These are phyloP conservation scores for Phytophthora sansomeana DNA, from an alignment of 352 stramenopile genomes.

Conservation along the genomic window DNA sequence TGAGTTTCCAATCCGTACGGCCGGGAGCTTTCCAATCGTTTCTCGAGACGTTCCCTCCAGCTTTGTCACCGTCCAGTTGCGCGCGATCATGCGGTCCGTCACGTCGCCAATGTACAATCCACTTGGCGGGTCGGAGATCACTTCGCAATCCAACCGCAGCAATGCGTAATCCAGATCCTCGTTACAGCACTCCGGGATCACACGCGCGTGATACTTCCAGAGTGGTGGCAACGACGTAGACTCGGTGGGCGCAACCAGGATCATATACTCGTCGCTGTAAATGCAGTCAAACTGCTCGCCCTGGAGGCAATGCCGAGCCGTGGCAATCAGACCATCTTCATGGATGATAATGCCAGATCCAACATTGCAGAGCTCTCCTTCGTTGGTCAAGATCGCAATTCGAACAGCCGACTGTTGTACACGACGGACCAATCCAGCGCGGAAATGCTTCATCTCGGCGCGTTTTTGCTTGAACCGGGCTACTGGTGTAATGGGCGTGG, in stretches of 20 bases:
- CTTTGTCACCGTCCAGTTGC: conserved; percentile 85
- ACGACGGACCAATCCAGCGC: conserved; percentile 81
- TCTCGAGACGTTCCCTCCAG: conserved; percentile 74
- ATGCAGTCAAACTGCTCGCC: conserved; percentile 90
- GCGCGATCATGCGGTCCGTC: conserved; percentile 86
- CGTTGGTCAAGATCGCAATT: conserved; percentile 86
- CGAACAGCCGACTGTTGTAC: conserved; percentile 88
- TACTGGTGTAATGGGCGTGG: conserved; percentile 72
- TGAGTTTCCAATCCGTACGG: conserved; percentile 86
- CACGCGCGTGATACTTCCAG: conserved; percentile 87
- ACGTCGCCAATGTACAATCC: conserved; percentile 91
- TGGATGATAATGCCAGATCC: conserved; percentile 89
- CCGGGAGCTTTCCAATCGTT: conserved; percentile 78
- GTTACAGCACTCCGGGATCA: conserved; percentile 85
- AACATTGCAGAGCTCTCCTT: conserved; percentile 88
- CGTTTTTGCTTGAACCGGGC: conserved; percentile 82
- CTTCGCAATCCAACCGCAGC: conserved; percentile 83
- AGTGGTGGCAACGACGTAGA: conserved; percentile 79
- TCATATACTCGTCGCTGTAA: conserved; percentile 90
- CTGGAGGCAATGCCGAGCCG: conserved; percentile 80
- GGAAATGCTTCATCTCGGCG: conserved; percentile 89
- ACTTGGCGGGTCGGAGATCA: conserved; percentile 86
- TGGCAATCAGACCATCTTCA: conserved; percentile 81
- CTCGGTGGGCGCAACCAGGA: conserved; percentile 84
- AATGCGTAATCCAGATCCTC: conserved; percentile 87